Conservation (phyloP, 257 asterid genomes). For the Scutellaria barbata region DNA sequence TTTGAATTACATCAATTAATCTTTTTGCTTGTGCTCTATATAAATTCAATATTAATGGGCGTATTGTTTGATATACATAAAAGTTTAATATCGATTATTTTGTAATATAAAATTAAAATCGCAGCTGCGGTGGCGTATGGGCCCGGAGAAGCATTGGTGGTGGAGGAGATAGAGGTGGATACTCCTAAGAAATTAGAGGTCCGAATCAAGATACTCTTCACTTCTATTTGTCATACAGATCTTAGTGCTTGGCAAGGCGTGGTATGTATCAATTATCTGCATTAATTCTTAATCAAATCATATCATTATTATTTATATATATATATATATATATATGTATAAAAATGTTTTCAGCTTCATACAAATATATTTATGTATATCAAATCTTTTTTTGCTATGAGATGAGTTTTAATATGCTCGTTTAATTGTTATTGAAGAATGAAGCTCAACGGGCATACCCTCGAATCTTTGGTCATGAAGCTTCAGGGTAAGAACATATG, state of each 20-base stretch:
- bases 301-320: too few species aligned
- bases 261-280: conserved; percentile 37
- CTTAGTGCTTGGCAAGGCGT: conserved; percentile 88
- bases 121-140: conserved; percentile 93
- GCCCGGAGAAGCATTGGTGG: conserved; percentile 65
- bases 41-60: not conserved
- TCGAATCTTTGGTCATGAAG: conserved; percentile 92
- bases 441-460: conserved; percentile 76
- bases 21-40: not conserved
- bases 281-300: too few species aligned
- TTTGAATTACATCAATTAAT: too few species aligned
- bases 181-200: conserved; percentile 92
- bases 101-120: not conserved
- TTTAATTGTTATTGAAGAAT: conserved; percentile 40
- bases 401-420: not conserved
- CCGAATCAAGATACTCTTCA: conserved; percentile 72
- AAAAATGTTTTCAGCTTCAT: too few species aligned
- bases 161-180: conserved; percentile 78
- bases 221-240: conserved; percentile 93
- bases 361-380: too few species aligned
- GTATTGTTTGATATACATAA: too few species aligned
- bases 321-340: too few species aligned
- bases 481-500: conserved; percentile 65
- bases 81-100: too few species aligned
- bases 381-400: not conserved